Evolutionary conservation across 495 filamentous ascomycete species (phyloP).

Genomic region (Daldinia childiae): DNA sequence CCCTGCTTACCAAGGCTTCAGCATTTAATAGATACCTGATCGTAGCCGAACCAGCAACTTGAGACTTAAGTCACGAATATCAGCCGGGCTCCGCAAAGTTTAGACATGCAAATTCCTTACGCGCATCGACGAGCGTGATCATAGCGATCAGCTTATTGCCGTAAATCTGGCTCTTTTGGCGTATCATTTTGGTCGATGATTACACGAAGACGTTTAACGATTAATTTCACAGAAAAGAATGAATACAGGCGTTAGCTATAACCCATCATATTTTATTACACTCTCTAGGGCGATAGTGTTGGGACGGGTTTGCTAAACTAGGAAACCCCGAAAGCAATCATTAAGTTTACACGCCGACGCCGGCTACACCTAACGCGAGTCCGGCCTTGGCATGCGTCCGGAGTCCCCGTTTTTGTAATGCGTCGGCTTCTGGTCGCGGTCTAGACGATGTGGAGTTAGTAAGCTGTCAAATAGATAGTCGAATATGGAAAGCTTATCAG

Average conservation of each 20-base stretch:
- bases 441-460: constrained; percentile 7
- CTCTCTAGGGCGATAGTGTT: background rate
- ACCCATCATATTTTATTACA: background rate
- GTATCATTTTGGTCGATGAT: constrained; percentile 24
- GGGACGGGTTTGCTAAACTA: background rate
- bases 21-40: constrained; percentile 19
- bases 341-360: constrained; percentile 17
- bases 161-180: constrained; percentile 25
- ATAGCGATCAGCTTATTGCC: constrained; percentile 40
- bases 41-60: constrained; percentile 43
- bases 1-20: background rate
- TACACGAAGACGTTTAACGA: background rate
- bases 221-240: background rate
- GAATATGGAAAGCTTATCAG: constrained; percentile 5
- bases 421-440: constrained; percentile 10
- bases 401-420: constrained; percentile 7
- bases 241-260: background rate
- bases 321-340: constrained; percentile 7
- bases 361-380: constrained; percentile 32
- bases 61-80: constrained; percentile 28
- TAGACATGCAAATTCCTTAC: constrained; percentile 17
- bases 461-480: constrained; percentile 6
- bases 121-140: constrained; percentile 43
- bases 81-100: background rate
- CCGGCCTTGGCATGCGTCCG: constrained; percentile 41